These are phyloP conservation scores for Penicillium sp. DNA, from an alignment of 2,329 filamentous ascomycete genomes.

Conservation along the genomic window DNA sequence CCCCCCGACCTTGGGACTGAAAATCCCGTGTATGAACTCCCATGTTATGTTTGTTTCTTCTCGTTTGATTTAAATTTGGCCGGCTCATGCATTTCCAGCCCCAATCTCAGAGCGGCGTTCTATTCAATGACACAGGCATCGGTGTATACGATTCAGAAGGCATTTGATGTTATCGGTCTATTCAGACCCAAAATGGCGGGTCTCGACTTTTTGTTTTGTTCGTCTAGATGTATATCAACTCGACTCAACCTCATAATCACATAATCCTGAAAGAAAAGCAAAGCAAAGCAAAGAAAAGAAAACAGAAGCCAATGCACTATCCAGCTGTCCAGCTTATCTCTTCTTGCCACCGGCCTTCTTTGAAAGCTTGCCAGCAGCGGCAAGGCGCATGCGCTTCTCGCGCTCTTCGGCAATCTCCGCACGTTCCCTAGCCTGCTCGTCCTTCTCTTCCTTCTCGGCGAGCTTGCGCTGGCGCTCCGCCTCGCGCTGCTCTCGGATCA, in stretches of 20 bases:
- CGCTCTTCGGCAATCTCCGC: slow-evolving; percentile 35
- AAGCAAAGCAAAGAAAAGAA: not conserved
- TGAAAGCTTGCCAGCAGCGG: slow-evolving; percentile 37
- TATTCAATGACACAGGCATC: slow-evolving; percentile 19
- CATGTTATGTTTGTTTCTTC: slow-evolving; percentile 5
- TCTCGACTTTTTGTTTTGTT: slow-evolving; percentile 1
- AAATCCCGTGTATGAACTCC: slow-evolving; percentile 18
- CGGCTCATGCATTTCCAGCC: slow-evolving; percentile 14
- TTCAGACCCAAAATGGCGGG: slow-evolving; percentile 2
- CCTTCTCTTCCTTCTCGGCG: slow-evolving; percentile 64
- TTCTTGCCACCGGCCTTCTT: slow-evolving; percentile 36
- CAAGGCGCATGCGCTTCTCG: slow-evolving; percentile 43
- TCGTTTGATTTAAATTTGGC: slow-evolving; percentile 1
- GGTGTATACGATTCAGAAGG: slow-evolving; percentile 27
- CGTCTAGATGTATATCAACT: not conserved
- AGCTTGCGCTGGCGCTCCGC: slow-evolving; percentile 80
- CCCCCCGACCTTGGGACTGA: not conserved
- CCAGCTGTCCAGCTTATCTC: slow-evolving; percentile 18
- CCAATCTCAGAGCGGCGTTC: slow-evolving; percentile 2
- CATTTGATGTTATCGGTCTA: slow-evolving; percentile 3
- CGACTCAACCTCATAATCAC: slow-evolving; percentile 2
- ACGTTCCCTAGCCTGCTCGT: slow-evolving; percentile 41
- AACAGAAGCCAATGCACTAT: not conserved
- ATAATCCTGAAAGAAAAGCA: not conserved
- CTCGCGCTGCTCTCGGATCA: slow-evolving; percentile 84